Percentiles rank a stretch among this genome's conserved stretches.
phyloP scores from a whole-genome alignment of 31 red algal genomes.

The Asparagopsis taxiformis region DNA sequence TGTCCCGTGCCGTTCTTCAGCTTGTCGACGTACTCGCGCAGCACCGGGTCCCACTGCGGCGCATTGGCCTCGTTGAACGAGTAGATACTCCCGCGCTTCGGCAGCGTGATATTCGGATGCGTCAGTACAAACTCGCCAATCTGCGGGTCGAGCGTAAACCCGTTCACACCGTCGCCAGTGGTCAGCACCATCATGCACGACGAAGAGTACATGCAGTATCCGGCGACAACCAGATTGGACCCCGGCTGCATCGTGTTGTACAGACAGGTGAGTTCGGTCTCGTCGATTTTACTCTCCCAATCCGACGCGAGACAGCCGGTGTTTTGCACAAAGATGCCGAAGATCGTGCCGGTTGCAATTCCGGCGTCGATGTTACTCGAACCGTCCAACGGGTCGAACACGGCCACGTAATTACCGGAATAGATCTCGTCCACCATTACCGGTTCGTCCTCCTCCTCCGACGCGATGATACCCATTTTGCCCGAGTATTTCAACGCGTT shows the following conservation, averaged over 20 bases:
- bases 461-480: slow-evolving; percentile 91
- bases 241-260: slow-evolving; percentile 95
- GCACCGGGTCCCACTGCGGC: slow-evolving; percentile 75
- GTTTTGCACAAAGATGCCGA: slow-evolving; percentile 86
- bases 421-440: slow-evolving; percentile 92
- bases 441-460: slow-evolving; percentile 94
- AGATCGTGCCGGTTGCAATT: slow-evolving; percentile 96
- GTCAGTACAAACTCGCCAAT: slow-evolving; percentile 97
- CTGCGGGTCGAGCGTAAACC: slow-evolving; percentile 94
- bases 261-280: slow-evolving; percentile 73
- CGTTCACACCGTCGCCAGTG: slow-evolving; percentile 84
- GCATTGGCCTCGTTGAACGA: slow-evolving; percentile 98
- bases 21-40: slow-evolving; percentile 76
- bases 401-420: slow-evolving; percentile 89
- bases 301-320: slow-evolving; percentile 71
- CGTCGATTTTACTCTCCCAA: slow-evolving; percentile 67
- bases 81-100: slow-evolving; percentile 86
- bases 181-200: slow-evolving; percentile 93
- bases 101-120: slow-evolving; percentile 89
- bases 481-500: slow-evolving; percentile 92
- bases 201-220: slow-evolving; percentile 96
- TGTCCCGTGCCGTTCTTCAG: slow-evolving; percentile 64
- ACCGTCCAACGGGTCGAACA: slow-evolving; percentile 97
- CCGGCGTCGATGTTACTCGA: slow-evolving; percentile 90
- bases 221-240: slow-evolving; percentile 80